Conservation (phyloP, 2,329 filamentous ascomycete species). For the Mycosphaerelloides madeirae region DNA sequence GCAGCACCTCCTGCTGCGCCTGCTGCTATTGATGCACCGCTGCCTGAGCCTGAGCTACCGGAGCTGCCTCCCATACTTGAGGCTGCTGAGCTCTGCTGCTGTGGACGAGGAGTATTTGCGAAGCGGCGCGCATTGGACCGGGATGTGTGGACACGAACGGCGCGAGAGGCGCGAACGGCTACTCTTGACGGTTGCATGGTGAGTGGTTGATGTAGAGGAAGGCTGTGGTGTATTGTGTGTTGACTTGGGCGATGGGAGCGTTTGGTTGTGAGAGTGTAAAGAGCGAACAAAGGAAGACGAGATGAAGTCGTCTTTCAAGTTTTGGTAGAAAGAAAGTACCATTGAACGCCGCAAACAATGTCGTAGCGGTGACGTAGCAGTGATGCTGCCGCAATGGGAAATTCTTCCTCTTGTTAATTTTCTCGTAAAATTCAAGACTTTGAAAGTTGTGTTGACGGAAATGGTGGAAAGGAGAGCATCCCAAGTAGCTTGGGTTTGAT, state of each 20-base stretch:
- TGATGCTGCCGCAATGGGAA: no score
- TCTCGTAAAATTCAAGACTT: no score
- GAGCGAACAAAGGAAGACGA: neutral
- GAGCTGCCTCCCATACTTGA: slow-evolving; percentile 5
- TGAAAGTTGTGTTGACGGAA: no score
- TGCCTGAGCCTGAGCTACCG: neutral
- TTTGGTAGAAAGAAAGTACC: neutral
- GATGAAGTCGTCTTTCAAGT: neutral
- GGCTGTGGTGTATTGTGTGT: neutral
- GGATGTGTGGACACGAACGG: slow-evolving; percentile 6
- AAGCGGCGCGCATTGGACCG: slow-evolving; percentile 10
- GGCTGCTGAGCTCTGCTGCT: slow-evolving; percentile 1
- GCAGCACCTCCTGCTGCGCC: slow-evolving; percentile 41
- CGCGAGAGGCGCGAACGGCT: slow-evolving; percentile 9
- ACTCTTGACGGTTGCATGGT: slow-evolving; percentile 9
- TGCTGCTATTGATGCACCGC: neutral
- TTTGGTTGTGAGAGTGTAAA: neutral
- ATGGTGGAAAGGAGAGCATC: no score
- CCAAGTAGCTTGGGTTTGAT: no score
- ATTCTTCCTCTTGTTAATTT: no score
- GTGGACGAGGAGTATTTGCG: slow-evolving; percentile 5
- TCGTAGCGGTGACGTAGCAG: no score
- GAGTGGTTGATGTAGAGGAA: neutral
- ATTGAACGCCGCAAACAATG: no score
- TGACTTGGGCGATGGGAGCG: neutral